A percentile compares a stretch with the other conserved stretches of the same genome.
Conservation (phyloP, 345 rosid genomes). For the Eucalyptus cloeziana region DNA sequence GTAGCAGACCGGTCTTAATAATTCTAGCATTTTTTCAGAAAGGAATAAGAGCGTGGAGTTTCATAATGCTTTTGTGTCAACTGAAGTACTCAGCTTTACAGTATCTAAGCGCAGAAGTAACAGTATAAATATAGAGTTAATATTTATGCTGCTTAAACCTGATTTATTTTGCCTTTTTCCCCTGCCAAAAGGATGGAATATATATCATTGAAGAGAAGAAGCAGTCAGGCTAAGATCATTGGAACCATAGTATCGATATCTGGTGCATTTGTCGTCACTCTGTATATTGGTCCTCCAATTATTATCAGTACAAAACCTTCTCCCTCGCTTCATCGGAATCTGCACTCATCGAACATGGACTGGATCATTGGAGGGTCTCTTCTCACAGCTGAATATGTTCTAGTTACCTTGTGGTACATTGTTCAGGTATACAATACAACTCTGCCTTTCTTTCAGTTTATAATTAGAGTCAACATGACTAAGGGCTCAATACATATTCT, state of each 20-base stretch:
- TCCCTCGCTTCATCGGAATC: not conserved
- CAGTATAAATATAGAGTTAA: not conserved
- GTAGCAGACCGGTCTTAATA: not conserved
- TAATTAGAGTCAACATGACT: not conserved
- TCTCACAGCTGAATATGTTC: conserved; percentile 53
- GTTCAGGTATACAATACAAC: conserved; percentile 43
- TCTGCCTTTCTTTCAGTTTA: not conserved
- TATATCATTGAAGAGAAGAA: conserved; percentile 29
- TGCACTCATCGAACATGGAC: conserved; percentile 26
- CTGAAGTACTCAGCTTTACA: not conserved
- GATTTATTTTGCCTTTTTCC: not conserved
- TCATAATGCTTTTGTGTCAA: not conserved
- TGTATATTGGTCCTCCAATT: conserved; percentile 64
- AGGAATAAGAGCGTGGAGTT: not conserved
- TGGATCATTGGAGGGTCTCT: conserved; percentile 76
- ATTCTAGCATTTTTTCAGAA: not conserved
- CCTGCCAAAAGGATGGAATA: conserved; percentile 59
- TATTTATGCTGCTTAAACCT: not conserved
- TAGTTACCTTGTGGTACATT: conserved; percentile 77
- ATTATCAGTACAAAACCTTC: conserved; percentile 17
- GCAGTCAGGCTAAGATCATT: conserved; percentile 68
- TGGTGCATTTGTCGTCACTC: conserved; percentile 74
- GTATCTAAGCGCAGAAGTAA: not conserved
- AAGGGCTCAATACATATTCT: not conserved
- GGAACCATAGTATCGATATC: conserved; percentile 69